Evolutionary conservation across 768 basidiomycete species (phyloP), one percentile per base, ranked within the genome.

Genomic region (Kwoniella sp.): DNA sequence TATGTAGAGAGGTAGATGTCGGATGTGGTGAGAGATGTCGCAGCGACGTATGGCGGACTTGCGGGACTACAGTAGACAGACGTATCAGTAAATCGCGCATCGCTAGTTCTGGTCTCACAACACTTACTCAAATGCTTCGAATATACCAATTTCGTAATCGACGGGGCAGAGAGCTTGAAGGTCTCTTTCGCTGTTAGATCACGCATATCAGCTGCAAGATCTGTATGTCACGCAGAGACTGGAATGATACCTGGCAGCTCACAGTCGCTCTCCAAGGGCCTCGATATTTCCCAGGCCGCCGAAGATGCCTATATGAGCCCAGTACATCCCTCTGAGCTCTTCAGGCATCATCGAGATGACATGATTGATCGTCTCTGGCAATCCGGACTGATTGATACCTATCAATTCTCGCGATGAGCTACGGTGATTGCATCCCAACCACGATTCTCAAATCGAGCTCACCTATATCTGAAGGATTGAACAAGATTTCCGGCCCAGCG

Each of bases 311-410:
- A 98, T 93, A 79, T 97, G 92, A 34, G 87, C 87, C 93, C 93
- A 98, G 81, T 93, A 96, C 89, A 98, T 87, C 34, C 92, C 93
- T 70, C 88, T 91, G 26, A 94, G 72, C 72, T 94, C 92, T 56
- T 85, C 82, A 0, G 92, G 91, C 65, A 97, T 86, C 30, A 85
- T 81, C 0, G 85, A 83, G 74, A 98, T 92, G 63, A 89, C 89
- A 60, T 85, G 78, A 45, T 90, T 89, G 65, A 97, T 86, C 12
- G 88, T 87, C 61, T 85, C 85, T 37, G 91, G 84, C 29, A 98
- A 82, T 1, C 94, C 94, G 20, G 86, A 84, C 75, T 96, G 93
- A 12, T 88, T 86, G 47, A 97, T 79, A 7, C 92, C 94, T 87
- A 73, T 50, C 58, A 29, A 29, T 61, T n/a, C 8, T 20, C 17